phyloP scores from a whole-genome alignment of 371 early-diverging fungal species.

The Mortierella polycephala region DNA sequence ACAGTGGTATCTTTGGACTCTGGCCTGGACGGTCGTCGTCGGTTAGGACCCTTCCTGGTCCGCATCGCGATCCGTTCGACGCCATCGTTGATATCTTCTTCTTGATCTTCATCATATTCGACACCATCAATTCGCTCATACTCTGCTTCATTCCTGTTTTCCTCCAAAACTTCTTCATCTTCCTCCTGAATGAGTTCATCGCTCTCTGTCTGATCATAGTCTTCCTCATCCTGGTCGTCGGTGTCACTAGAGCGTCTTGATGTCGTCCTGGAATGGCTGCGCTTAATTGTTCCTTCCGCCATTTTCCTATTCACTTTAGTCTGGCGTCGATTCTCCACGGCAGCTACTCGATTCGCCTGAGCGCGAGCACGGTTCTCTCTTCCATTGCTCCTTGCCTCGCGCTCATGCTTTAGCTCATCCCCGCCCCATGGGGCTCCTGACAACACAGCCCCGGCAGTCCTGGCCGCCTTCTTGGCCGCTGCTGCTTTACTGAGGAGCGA shows the following conservation, averaged over 20 bases:
- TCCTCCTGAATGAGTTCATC: neutral
- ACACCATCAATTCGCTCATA: neutral
- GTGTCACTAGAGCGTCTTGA: neutral
- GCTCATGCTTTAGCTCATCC: too few species aligned
- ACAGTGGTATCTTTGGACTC: neutral
- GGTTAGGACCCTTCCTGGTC: neutral
- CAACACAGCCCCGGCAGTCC: too few species aligned
- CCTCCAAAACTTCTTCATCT: slow-evolving; percentile 5
- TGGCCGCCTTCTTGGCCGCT: neutral
- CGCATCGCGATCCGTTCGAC: neutral
- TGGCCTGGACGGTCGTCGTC: neutral
- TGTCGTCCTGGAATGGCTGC: neutral
- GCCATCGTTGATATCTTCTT: neutral
- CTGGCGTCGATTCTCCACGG: neutral
- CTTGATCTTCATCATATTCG: slow-evolving; percentile 1
- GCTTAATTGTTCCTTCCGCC: neutral
- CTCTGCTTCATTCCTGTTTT: neutral
- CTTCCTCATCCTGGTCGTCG: neutral
- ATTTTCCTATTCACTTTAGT: neutral
- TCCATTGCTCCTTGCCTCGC: too few species aligned
- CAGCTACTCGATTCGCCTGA: too few species aligned
- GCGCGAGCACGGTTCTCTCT: too few species aligned
- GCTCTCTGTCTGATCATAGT: neutral
- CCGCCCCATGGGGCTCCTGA: too few species aligned
- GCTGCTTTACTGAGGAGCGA: too few species aligned